A percentile compares a stretch with the other conserved stretches of the same genome.
Evolutionary conservation across 108 stramenopile genomes (phyloP).

Genomic region (Skeletonema potamos): DNA sequence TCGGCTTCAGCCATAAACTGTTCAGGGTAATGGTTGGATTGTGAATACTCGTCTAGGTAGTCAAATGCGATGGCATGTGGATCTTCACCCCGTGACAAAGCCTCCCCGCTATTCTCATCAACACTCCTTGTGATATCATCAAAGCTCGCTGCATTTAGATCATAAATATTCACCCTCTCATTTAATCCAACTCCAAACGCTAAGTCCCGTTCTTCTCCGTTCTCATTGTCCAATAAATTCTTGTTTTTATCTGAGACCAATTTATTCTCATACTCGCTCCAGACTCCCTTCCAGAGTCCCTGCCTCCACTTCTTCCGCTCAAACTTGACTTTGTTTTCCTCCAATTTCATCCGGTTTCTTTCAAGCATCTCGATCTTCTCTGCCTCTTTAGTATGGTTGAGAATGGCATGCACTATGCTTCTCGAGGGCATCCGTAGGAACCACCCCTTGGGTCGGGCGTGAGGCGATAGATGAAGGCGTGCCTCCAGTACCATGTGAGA

Average conservation of each 20-base stretch:
- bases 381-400: conserved; percentile 19
- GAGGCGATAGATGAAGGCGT: conserved; percentile 35
- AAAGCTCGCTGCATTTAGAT: background rate
- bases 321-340: background rate
- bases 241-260: background rate
- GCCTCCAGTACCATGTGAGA: conserved; percentile 26
- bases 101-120: background rate
- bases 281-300: conserved; percentile 33
- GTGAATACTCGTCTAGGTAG: conserved; percentile 18
- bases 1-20: background rate
- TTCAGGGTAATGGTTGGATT: conserved; percentile 21
- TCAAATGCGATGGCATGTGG: conserved; percentile 2
- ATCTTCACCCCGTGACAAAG: background rate
- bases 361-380: background rate
- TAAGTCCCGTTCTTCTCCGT: conserved; percentile 15
- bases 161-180: background rate
- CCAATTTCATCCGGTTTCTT: background rate
- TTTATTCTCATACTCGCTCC: conserved; percentile 17
- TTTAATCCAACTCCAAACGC: conserved; percentile 15
- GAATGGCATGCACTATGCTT: conserved; percentile 42
- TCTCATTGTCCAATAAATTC: background rate
- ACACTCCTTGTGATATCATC: background rate
- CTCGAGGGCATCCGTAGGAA: conserved; percentile 35
- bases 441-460: conserved; percentile 38
- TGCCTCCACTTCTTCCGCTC: conserved; percentile 22